Conservation (phyloP, 2,329 filamentous ascomycete genomes). For the Fusarium nanum region DNA sequence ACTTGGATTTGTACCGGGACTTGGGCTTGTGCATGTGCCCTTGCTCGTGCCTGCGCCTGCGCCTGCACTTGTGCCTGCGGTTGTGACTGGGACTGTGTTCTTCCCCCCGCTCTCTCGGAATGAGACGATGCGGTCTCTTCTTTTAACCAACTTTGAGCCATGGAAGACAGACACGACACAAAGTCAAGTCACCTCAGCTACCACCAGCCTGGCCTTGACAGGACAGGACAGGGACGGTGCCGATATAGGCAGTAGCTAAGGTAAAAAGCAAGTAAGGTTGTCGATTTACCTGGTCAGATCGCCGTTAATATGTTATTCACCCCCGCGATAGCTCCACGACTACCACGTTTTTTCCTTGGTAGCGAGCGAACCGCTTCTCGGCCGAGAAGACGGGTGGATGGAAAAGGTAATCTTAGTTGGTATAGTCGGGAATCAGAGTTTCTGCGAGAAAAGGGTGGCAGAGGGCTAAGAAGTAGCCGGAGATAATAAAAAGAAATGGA, state of each 20-base stretch:
- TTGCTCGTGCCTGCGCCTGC: background rate
- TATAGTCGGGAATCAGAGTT: conserved; percentile 26
- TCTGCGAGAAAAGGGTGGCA: conserved; percentile 24
- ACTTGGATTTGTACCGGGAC: background rate
- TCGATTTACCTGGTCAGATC: conserved; percentile 25
- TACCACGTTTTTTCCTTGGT: conserved; percentile 12
- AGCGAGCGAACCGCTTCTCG: conserved; percentile 22
- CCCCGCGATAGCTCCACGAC: conserved; percentile 31
- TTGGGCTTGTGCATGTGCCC: background rate
- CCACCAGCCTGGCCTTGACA: background rate
- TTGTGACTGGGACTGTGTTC: conserved; percentile 9
- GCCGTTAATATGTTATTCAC: conserved; percentile 7
- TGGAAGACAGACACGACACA: conserved; percentile 10
- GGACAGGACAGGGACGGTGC: background rate
- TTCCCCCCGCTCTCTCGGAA: conserved; percentile 24
- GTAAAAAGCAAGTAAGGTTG: conserved; percentile 5
- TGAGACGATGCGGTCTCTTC: conserved; percentile 40
- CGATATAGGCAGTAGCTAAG: background rate
- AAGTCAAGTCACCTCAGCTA: background rate
- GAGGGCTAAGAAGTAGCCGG: conserved; percentile 26
- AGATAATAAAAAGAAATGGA: conserved; percentile 25
- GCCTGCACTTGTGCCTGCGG: background rate
- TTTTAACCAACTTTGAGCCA: conserved; percentile 40
- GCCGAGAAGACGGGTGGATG: conserved; percentile 34
- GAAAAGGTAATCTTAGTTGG: conserved; percentile 17